Evolutionary conservation across 2,329 filamentous ascomycete species (phyloP).

Genomic region (Kalmusia sp.): DNA sequence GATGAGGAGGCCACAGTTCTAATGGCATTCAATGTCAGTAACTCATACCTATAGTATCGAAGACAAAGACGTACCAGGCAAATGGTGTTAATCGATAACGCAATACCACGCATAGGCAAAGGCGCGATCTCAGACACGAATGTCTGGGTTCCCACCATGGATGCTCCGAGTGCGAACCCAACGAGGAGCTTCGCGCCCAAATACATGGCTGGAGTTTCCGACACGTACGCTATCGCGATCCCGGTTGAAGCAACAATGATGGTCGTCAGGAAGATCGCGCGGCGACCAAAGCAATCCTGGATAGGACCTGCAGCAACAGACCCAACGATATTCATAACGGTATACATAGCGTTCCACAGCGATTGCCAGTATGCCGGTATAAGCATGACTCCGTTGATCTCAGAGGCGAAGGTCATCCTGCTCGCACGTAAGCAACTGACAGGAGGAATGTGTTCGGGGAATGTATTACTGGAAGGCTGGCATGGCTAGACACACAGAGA

Average conservation of each 20-base stretch:
- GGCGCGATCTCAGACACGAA: constrained; percentile 35
- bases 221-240: constrained; percentile 31
- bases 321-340: constrained; percentile 39
- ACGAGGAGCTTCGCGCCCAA: constrained; percentile 33
- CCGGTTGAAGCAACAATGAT: constrained; percentile 14
- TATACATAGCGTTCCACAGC: constrained; percentile 48
- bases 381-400: constrained; percentile 11
- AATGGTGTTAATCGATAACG: constrained; percentile 31
- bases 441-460: neutral
- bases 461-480: neutral
- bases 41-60: neutral
- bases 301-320: constrained; percentile 32
- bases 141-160: constrained; percentile 27
- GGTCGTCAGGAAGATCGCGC: constrained; percentile 23
- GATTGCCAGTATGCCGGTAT: constrained; percentile 49
- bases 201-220: constrained; percentile 27
- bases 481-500: neutral
- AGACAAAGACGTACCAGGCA: constrained; percentile 21
- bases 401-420: constrained; percentile 1
- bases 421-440: neutral
- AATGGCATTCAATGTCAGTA: neutral
- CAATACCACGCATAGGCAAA: constrained; percentile 25
- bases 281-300: constrained; percentile 27
- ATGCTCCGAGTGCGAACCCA: constrained; percentile 30
- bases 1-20: constrained; percentile 27